A percentile compares a stretch with the other conserved stretches of the same genome.
phyloP scores from a whole-genome alignment of 768 basidiomycete species.

The Pleurotus pulmonarius region DNA sequence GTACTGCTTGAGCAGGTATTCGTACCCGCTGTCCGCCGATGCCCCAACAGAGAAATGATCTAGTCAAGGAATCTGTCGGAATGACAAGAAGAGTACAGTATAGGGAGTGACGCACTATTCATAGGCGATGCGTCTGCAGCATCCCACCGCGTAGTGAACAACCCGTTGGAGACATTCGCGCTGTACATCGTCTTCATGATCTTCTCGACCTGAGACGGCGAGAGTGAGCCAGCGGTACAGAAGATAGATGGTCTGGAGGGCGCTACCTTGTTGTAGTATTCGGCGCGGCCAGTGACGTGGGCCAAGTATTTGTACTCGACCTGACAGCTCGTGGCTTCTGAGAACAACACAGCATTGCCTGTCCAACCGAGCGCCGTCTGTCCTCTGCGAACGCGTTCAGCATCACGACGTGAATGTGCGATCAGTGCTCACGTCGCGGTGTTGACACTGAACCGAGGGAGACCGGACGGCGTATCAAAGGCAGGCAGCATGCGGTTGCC shows the following conservation, averaged over 20 bases:
- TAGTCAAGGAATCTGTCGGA: conserved; percentile 13
- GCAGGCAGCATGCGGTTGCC: conserved; percentile 67
- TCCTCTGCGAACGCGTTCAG: conserved; percentile 18
- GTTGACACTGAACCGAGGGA: conserved; percentile 71
- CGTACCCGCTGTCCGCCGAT: conserved; percentile 69
- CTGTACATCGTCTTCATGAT: conserved; percentile 44
- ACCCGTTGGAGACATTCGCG: conserved; percentile 51
- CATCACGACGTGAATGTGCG: background rate
- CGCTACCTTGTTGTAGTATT: conserved; percentile 54
- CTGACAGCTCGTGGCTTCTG: conserved; percentile 80
- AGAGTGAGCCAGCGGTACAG: too few relatives aligned
- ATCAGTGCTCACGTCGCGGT: conserved; percentile 44
- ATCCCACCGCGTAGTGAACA: conserved; percentile 63
- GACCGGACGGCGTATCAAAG: conserved; percentile 65
- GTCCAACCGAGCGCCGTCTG: conserved; percentile 28
- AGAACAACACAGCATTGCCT: conserved; percentile 32
- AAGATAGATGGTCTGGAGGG: background rate
- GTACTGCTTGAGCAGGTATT: conserved; percentile 75
- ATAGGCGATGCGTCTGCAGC: conserved; percentile 39
- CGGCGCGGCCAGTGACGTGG: conserved; percentile 67
- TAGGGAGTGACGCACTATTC: conserved; percentile 34
- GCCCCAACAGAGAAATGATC: conserved; percentile 59
- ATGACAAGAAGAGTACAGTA: background rate
- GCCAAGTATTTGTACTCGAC: conserved; percentile 85
- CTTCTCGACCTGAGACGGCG: conserved; percentile 35